Base-by-base conservation (phyloP, 768 basidiomycete genomes). In the Leccinum variicolor region DNA sequence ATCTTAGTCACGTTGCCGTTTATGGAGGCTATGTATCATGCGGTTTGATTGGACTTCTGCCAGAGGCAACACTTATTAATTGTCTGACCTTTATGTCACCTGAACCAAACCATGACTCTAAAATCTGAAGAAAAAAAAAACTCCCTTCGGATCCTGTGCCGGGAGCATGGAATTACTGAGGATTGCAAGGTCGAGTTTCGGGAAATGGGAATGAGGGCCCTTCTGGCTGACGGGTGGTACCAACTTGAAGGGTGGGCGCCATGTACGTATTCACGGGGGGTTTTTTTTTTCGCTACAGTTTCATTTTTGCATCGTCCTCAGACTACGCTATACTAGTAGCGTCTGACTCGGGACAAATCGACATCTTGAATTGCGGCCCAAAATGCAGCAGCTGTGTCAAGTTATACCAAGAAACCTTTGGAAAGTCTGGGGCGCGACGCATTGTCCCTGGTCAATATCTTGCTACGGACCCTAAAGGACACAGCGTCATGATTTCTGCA, bases 391-490 rank as follows among this genome's bases (percentile, higher is more conserved):
- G 83, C 59, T 98, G 98, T 68, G 83, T 90, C 66, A 96, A 95
- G 72, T 76, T 99, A 43, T 95, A 98, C 68, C 94, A 98, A 69
- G 97, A 98, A 75, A 97, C 96, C 0, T 99, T 81, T 74, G 97
- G 97, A 55, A 97, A 98, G 74, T 94, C 96, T 10, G 97, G 97
- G 49, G 85, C 89, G 34, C 85, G 97, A 62, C 87, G 97, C 49
- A 95, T 98, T 61, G 93, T 99, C 47, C 96, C 97, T 39, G 97
- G 97, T 2, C 97, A 99, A 72, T 96, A 94, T 70, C 80, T 99
- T 29, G 96, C 95, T 4, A 88, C 87, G 2, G 97, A 99, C 67
- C 97, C 97, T 3, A 98, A 98, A 70, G 97, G 97, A 28, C 83
- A 97, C 53, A 89, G 89, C 64, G 87, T 96, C 58, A 96, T 99